A percentile compares a stretch with the other conserved stretches of the same genome.
These are phyloP conservation scores for Adansonia gregorii DNA, from an alignment of 441 rosid species.

Conservation along the genomic window DNA sequence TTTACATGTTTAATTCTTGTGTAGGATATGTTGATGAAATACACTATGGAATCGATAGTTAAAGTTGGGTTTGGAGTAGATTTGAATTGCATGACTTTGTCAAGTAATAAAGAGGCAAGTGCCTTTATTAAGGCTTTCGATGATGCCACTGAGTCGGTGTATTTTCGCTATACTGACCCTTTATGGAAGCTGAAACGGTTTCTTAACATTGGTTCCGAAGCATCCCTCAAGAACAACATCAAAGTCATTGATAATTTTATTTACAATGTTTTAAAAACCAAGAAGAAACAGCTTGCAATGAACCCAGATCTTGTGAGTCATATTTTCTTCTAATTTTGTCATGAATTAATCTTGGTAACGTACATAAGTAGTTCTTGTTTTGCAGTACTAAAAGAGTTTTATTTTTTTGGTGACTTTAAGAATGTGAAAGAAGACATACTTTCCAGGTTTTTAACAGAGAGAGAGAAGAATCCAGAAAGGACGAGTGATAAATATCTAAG, in stretches of 20 bases:
- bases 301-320: conserved; percentile 37
- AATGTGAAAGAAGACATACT: conserved; percentile 69
- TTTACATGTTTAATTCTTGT: not conserved
- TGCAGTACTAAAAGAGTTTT: not conserved
- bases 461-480: conserved; percentile 54
- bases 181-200: conserved; percentile 65
- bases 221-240: conserved; percentile 55
- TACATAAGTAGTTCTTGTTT: not conserved
- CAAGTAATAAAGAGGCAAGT: conserved; percentile 44
- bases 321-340: not conserved
- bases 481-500: conserved; percentile 68
- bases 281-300: conserved; percentile 38
- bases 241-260: conserved; percentile 54
- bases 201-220: conserved; percentile 62
- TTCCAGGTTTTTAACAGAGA: conserved; percentile 64
- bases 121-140: conserved; percentile 72
- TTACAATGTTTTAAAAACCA: conserved; percentile 45
- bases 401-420: conserved; percentile 27
- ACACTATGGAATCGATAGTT: conserved; percentile 66
- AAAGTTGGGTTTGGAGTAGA: conserved; percentile 88
- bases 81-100: conserved; percentile 58
- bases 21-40: conserved; percentile 71
- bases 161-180: conserved; percentile 59
- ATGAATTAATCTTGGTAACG: not conserved
- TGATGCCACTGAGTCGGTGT: conserved; percentile 54